A percentile compares a stretch with the other conserved stretches of the same genome.
phyloP scores from a whole-genome alignment of 2,329 filamentous ascomycete species.

The Hymenoscyphus salicellus region DNA sequence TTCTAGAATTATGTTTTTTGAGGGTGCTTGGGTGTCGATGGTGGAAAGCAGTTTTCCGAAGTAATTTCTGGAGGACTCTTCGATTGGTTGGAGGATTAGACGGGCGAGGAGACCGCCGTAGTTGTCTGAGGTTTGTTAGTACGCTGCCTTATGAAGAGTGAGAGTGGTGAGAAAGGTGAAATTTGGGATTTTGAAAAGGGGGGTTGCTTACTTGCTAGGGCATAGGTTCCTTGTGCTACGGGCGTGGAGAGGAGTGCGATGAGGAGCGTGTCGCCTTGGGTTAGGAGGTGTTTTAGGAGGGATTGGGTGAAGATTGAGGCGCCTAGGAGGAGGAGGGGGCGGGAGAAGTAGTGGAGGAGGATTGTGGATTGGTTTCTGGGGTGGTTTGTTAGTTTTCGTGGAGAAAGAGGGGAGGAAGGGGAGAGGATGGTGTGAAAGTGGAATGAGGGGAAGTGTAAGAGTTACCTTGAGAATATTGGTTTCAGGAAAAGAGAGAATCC shows the following conservation, averaged over 20 bases:
- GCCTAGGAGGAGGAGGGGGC: constrained; percentile 67
- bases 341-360: constrained; percentile 54
- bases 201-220: constrained; percentile 59
- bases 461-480: constrained; percentile 37
- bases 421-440: neutral
- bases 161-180: no score
- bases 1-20: constrained; percentile 36
- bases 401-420: neutral
- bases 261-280: constrained; percentile 89
- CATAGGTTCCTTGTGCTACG: constrained; percentile 83
- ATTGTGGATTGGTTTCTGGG: constrained; percentile 11
- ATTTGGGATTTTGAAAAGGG: no score
- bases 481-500: constrained; percentile 67
- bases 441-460: no score
- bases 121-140: constrained; percentile 51
- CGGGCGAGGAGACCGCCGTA: constrained; percentile 87
- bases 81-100: constrained; percentile 88
- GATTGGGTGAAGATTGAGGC: constrained; percentile 85
- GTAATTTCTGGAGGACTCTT: constrained; percentile 87
- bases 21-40: constrained; percentile 31
- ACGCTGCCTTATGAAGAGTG: no score
- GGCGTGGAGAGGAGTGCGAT: constrained; percentile 75
- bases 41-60: constrained; percentile 73
- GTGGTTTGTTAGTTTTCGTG: neutral
- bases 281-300: constrained; percentile 86